Percentiles rank a stretch among this genome's conserved stretches.
phyloP scores from a whole-genome alignment of 192 early-diverging fungal genomes.

The Gorgonomyces haynaldii region DNA sequence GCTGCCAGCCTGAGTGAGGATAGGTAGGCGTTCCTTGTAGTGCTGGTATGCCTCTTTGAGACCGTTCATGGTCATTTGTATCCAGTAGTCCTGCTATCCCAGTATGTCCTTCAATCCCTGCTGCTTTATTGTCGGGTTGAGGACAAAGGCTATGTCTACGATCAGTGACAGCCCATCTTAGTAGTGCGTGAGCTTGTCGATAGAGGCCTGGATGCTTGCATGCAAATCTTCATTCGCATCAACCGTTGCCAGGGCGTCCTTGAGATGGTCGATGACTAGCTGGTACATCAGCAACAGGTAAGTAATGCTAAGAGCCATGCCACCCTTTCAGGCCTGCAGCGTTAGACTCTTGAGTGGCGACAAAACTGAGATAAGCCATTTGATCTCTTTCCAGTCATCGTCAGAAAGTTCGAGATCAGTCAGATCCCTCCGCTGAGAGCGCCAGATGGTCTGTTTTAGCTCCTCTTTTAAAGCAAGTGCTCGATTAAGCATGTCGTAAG shows the following conservation, averaged over 20 bases:
- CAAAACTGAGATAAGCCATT: neutral
- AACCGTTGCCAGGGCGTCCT: no score
- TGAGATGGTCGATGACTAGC: no score
- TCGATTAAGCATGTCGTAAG: neutral
- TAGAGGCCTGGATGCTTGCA: neutral
- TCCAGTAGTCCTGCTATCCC: no score
- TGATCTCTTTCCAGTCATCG: neutral
- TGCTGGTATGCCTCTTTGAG: no score
- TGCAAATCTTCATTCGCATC: slow-evolving; percentile 2
- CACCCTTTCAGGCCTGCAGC: neutral
- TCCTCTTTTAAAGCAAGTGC: neutral
- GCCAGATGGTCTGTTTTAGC: neutral
- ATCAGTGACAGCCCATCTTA: neutral
- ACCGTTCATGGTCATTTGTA: no score
- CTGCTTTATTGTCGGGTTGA: neutral
- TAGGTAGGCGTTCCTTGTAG: no score
- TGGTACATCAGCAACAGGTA: no score
- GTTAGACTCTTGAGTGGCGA: neutral
- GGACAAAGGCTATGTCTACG: neutral
- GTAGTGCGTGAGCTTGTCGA: slow-evolving; percentile 2
- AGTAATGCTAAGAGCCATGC: neutral
- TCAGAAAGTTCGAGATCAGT: neutral
- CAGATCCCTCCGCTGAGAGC: neutral
- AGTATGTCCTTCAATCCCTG: no score
- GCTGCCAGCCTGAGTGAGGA: no score